These are phyloP conservation scores for Colletotrichum kahawae DNA, from an alignment of 2,329 filamentous ascomycete species.

Conservation along the genomic window DNA sequence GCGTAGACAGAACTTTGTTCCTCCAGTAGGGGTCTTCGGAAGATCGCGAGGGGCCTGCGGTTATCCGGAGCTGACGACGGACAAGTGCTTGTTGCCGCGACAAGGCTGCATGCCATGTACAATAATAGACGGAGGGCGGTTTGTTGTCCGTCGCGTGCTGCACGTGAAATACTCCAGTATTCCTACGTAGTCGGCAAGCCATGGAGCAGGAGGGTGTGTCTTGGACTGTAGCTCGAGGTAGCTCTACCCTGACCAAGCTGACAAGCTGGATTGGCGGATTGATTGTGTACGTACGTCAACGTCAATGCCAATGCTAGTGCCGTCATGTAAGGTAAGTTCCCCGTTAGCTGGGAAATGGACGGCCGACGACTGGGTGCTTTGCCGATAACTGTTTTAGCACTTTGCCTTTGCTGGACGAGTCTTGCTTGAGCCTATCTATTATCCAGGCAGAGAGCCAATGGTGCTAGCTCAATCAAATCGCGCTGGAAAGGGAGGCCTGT, in stretches of 20 bases:
- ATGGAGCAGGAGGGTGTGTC: not conserved
- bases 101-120: constrained; percentile 14
- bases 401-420: not conserved
- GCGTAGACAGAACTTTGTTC: not conserved
- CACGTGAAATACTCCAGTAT: not conserved
- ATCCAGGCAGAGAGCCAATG: not conserved
- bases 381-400: not conserved
- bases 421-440: not conserved
- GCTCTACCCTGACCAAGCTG: not conserved
- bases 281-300: not conserved
- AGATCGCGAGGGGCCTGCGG: constrained; percentile 2
- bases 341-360: not conserved
- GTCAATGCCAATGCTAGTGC: constrained; percentile 11
- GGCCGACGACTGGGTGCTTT: not conserved
- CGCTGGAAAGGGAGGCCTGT: not conserved
- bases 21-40: constrained; percentile 12
- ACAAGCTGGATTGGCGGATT: not conserved
- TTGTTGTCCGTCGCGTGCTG: not conserved
- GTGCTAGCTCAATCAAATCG: not conserved
- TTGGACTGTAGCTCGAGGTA: not conserved
- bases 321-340: not conserved
- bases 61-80: constrained; percentile 13
- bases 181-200: not conserved
- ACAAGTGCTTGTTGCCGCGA: constrained; percentile 1
- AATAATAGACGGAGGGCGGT: not conserved